Percentiles rank a stretch among this genome's conserved stretches.
Conservation (phyloP, 768 basidiomycete genomes). For the Boletales sp. region DNA sequence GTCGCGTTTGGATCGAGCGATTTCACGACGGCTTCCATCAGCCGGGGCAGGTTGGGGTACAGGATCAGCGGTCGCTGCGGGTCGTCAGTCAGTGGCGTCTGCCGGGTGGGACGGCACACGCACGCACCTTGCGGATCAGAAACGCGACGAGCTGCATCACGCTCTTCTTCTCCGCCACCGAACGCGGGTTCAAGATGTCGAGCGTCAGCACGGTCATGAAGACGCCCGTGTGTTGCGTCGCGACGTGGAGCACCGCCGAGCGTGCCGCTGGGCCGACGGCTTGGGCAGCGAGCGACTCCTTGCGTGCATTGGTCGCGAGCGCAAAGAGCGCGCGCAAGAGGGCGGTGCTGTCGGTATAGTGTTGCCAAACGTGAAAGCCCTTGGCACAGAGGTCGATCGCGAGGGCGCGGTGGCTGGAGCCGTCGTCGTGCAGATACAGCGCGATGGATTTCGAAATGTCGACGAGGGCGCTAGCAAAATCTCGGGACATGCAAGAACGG, state of each 20-base stretch:
- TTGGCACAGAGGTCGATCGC: constrained; percentile 89
- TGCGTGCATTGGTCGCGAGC: constrained; percentile 68
- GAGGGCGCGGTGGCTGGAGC: constrained; percentile 59
- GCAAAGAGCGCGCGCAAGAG: constrained; percentile 81
- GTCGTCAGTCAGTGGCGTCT: too few species aligned
- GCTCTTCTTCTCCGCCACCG: constrained; percentile 74
- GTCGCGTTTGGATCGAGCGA: constrained; percentile 90
- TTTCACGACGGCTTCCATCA: constrained; percentile 95
- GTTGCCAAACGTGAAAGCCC: constrained; percentile 93
- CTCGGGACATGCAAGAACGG: background rate
- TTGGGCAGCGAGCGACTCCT: constrained; percentile 65
- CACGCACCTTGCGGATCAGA: constrained; percentile 84
- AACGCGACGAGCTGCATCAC: constrained; percentile 94
- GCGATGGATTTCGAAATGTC: constrained; percentile 84
- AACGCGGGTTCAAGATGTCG: constrained; percentile 79
- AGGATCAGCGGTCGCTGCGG: constrained; percentile 77
- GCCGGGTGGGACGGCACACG: background rate
- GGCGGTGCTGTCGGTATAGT: constrained; percentile 87
- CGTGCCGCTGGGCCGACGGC: constrained; percentile 78
- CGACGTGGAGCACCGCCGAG: constrained; percentile 80
- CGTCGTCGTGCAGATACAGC: constrained; percentile 71
- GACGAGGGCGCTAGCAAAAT: constrained; percentile 42
- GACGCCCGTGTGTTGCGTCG: constrained; percentile 74
- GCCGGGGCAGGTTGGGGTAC: constrained; percentile 74
- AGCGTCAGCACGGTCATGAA: constrained; percentile 94